Base-by-base conservation (phyloP, 306 rosid species). In the Inga laurina region DNA sequence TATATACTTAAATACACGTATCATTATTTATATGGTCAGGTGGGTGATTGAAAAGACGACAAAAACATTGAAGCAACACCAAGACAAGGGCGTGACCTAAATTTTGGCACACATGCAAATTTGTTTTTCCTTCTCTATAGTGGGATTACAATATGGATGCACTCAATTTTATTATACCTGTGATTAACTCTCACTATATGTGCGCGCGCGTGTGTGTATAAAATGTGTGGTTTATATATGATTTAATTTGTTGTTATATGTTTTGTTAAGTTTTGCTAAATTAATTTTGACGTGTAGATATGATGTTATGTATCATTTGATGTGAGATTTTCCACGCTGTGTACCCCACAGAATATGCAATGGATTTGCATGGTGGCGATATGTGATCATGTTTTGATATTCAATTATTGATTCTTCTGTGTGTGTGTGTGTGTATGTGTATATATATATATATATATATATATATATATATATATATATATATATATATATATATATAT, bases 101-200 rank as follows among this genome's bases (percentile, higher is more conserved):
- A 76, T 67, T 35, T 80, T 82, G 87, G 74, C 84, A 89, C 89
- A 87, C 88, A 88, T 71, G 75, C 68, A 62, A 27, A 27, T 62
- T 8, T 62, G 27, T 81, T 85, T 72, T 69, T 49, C 4, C 19
- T 70, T 64, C 10, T 52, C 43, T 39, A 39, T 39, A 72, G 85
- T 73, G 77, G 82, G 82, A 85, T 82, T 80, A 82, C 49, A 77
- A 85, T 81, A 82, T 88, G 79, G 81, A 86, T 71, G 34, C 71
- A 82, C 84, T 84, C 84, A 7, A 39, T 46, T 83, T 87, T 62
- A 81, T 82, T 76, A 78, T 71, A 14, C 45, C 84, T 84, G 82
- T 87, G 72, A 35, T 80, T 67, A 69, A 16, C 67, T 70, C 57
- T 75, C 77, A 37, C 65, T 80, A 65, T 13, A 34, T 8, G 3